Percentiles rank a stretch among this genome's conserved stretches.
phyloP scores from a whole-genome alignment of 306 rosid species.

The Rosa chinensis region DNA sequence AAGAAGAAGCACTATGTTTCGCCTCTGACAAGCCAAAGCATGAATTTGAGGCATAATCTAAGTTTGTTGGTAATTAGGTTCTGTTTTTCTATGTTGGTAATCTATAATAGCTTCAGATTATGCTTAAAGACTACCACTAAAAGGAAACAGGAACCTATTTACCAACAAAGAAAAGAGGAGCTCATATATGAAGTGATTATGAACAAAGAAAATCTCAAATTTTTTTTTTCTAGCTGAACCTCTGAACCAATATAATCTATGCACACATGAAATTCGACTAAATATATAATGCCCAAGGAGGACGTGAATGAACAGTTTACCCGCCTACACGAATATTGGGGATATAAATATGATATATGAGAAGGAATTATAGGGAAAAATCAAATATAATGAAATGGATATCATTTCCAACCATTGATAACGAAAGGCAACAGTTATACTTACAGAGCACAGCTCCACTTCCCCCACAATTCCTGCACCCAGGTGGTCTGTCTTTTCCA shows the following conservation, averaged over 20 bases:
- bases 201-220: not conserved
- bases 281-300: not conserved
- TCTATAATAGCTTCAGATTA: too few species aligned
- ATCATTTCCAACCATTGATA: slow-evolving; percentile 1
- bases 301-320: not conserved
- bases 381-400: not conserved
- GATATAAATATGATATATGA: not conserved
- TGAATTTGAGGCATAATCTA: not conserved
- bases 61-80: too few species aligned
- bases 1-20: not conserved
- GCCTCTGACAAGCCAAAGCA: slow-evolving; percentile 2
- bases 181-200: not conserved
- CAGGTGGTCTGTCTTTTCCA: slow-evolving; percentile 62
- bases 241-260: not conserved
- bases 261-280: not conserved
- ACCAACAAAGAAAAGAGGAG: not conserved
- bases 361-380: not conserved
- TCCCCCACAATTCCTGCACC: slow-evolving; percentile 85
- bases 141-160: not conserved
- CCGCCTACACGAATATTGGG: not conserved
- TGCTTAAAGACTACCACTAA: not conserved
- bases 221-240: not conserved
- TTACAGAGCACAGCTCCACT: slow-evolving; percentile 84
- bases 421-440: slow-evolving; percentile 16
- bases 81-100: too few species aligned